Evolutionary conservation across 805 yeast genomes (phyloP), one percentile per base, ranked within the genome.

Genomic region (Clavispora carvajalis): DNA sequence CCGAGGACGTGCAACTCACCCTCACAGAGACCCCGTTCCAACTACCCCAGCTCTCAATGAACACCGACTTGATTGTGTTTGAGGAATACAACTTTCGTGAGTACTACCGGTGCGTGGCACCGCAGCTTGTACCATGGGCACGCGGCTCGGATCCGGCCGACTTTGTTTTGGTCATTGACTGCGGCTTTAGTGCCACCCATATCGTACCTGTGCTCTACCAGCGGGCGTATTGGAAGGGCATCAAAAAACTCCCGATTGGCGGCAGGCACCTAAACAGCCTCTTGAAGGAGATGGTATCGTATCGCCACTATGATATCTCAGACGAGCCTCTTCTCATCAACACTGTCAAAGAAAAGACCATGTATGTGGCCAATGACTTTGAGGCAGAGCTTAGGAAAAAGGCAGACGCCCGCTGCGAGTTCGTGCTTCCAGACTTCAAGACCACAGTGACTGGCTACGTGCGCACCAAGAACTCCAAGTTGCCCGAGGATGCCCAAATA

Each of bases 111-210:
- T 76, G 85, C 17, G 77, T 85, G 0, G 71, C 78, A 0, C 79
- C 76, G 2, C 71, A 78, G 0, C 70, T 80, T 42, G 72, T 78
- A 2, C 89, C 90, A 2, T 85, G 88, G 80, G 21, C 24, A 8
- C 30, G 13, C 17, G 29, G 29, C n/a, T 7, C 22, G 4, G 15
- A 17, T 12, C 53, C 46, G 13, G 40, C 40, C 21, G 93, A 88
- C 53, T 89, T 84, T 49, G 80, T 79, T 42, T 60, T 93, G 28
- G 87, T 93, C 1, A 74, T 93, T 1, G 99, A 93, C 59, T 77
- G 87, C 4, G 98, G 99, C 0, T 91, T 77, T 57, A 85, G 81
- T 43, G 80, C 89, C 21, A 89, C 97, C 0, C 86, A 95, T 81
- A 73, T 89, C 1, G 71, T 86, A 1, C 99, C 99, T 0, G 76